Evolutionary conservation across 2,329 filamentous ascomycete species (phyloP), one percentile per base, ranked within the genome.

Genomic region (Harringtonia lauricola): DNA sequence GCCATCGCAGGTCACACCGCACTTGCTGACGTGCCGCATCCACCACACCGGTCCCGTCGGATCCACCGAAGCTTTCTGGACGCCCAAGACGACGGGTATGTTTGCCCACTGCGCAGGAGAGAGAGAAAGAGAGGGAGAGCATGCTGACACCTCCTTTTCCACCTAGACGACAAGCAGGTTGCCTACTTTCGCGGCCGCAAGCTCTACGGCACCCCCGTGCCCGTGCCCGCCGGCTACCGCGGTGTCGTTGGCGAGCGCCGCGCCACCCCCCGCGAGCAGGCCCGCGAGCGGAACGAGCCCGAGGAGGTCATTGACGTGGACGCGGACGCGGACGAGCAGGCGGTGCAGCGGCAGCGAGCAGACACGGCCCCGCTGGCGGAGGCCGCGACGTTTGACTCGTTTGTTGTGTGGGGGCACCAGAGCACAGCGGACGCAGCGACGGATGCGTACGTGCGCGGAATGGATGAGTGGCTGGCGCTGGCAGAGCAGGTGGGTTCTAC

Each of bases 341-440:
- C 34, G 8, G 48, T 47, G 2, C 41, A 47, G 26, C 38, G 44
- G 7, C 47, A 45, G 45, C 54, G 57, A 8, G 59, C 65, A 13
- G 67, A 74, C 21, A 68, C 74, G 2, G 72, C 77, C 10, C 68
- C 68, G 18, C 64, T 90, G 52, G 72, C 83, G 41, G 67, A 76
- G 36, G 68, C 79, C 18, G 79, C 78, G 2, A 70, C 70, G 15
- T 95, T 95, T 57, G 77, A 87, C 8, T 70, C 83, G 43, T 59
- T 95, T 41, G 64, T 86, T 3, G 71, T 95, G n/a, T 96, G 89
- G 89, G 81, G 76, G 0, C 88, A 95, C 59, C 88, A 92, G 52
- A 61, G 65, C 1, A 54, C 76, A 40, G 79, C 79, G 7, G 78
- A 82, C 47, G 68, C 70, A 1, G 68, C 68, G 24, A 64, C 64